Evolutionary conservation across 1,284 basidiomycete genomes (phyloP), one percentile per base, ranked within the genome.

Genomic region (Puccinia polysora): DNA sequence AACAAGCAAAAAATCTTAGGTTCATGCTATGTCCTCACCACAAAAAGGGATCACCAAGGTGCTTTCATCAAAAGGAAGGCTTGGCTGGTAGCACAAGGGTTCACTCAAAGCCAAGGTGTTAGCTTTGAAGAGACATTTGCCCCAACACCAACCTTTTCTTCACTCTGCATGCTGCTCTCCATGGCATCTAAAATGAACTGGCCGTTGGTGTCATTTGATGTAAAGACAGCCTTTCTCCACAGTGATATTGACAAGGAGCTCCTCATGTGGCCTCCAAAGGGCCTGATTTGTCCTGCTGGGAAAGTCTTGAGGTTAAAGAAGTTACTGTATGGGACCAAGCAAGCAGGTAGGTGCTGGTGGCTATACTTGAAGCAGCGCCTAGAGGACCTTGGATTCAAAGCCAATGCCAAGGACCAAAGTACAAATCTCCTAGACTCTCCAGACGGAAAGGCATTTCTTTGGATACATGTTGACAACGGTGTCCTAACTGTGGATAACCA

Each of bases 381-480:
- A 23, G 47, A 18, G 4, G 18, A 49, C 6, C 4, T 49, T 6
- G 23, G 23, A 56, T 56, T 56, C 30, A 4, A 6, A 6, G 5
- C 53, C 4, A 56, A 25, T 18, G 6, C 47, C 20, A 4, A 56
- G 10, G 53, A 56, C 30, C 6, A 6, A 6, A 56, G 53, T 25
- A 28, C 32, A 18, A 23, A 56, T 56, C 6, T 28, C 30, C 30
- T 15, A 18, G 4, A 7, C 20, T 18, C 20, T 6, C 23, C 6
- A 28, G 32, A 25, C 6, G 32, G 32, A 8, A 4, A 18, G 5
- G 5, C 6, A 4, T 10, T 56, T 30, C 8, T 56, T 6, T 56
- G 53, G 53, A 56, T 56, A 7, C 53, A 56, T 28, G 53, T 56
- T 10, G 53, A 56, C 30, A 28, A 56, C 30, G 53, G 53, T 10